Base-by-base conservation (phyloP, 2,329 filamentous ascomycete genomes). In the Monilinia vaccinii-corymbosi region DNA sequence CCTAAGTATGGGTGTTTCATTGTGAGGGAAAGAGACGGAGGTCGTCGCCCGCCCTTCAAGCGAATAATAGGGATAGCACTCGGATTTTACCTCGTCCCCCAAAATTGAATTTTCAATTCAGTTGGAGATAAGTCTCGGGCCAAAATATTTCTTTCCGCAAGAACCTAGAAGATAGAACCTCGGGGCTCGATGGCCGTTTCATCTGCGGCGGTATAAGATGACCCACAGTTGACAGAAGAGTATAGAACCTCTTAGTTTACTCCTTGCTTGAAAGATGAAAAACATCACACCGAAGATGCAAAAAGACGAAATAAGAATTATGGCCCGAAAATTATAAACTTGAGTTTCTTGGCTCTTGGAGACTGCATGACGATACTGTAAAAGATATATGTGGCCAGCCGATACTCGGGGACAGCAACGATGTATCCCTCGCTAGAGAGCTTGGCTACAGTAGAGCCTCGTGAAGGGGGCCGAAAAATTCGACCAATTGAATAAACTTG, bases 271-370 rank as follows among this genome's bases (percentile, higher is more conserved):
- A 53, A 10, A 21, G 36, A 44, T 53, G 7, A 42, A 42, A 42
- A 28, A 42, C 10, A 6, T 16, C 25, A 32, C 11, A 18, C 8
- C 11, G 4, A 21, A 23, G 4, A 44, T 13, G 16, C 38, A 21
- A 23, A 55, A 44, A 44, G 13, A 34, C 2, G 11, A 44, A 32
- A 44, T 18, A 32, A 44, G 51, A 34, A n/a, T 16, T 55, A 32
- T 55, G 25, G 51, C 38, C 38, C 38, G 38, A 44, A 55, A 44
- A 44, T 55, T n/a, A 32, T 55, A 14, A 45, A 55, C 18, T 44
- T 55, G 51, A 55, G 51, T 55, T 55, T 55, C 51, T 55, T 55
- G 51, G 51, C 51, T 55, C 14, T n/a, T 42, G 25, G 38, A 44
- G 50, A 21, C 18, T 53, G 50, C 50, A 53, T 53, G 25, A 23